A percentile compares a stretch with the other conserved stretches of the same genome.
These are phyloP conservation scores for Cucumis sativus DNA, from an alignment of 306 rosid genomes.

Conservation along the genomic window Cucumber_9930_V3 NC_026657.2:29985001-29985500, in stretches of 20 bases:
- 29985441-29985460: conserved; percentile 49
- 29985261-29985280: not conserved
- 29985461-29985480: conserved; percentile 34
- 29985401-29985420: not conserved
- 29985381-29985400: not conserved
- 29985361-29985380: not conserved
- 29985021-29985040: not conserved
- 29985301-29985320: not conserved
- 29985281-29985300: too few relatives aligned
- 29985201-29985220: not conserved
- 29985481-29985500: conserved; percentile 32
- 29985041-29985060: not conserved
- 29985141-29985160: not conserved
- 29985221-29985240: not conserved
- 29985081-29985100: not conserved
- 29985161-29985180: not conserved
- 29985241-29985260: not conserved
- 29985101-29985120: not conserved
- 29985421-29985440: conserved; percentile 3
- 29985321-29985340: not conserved
- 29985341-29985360: not conserved
- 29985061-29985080: not conserved
- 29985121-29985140: not conserved
- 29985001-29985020: not conserved
- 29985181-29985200: not conserved